Evolutionary conservation across 2,329 filamentous ascomycete genomes (phyloP).

Genomic region (Claviceps africana): DNA sequence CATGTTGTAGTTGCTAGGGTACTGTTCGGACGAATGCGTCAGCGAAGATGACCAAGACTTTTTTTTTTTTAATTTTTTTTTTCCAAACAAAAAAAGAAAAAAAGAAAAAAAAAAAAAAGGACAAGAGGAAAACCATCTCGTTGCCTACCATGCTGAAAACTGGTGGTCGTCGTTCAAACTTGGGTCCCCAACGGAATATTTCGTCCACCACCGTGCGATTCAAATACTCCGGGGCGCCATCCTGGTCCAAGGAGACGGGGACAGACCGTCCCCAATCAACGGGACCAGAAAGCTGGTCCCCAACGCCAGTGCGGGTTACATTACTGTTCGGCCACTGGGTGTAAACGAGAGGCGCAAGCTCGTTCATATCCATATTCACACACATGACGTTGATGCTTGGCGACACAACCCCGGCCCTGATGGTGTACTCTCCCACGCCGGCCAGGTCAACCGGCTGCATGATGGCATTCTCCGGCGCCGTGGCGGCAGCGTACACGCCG

Average conservation of each 20-base stretch:
- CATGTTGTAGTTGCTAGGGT: conserved; percentile 51
- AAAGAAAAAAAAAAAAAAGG: background rate
- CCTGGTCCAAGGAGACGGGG: conserved; percentile 15
- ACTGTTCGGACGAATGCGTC: conserved; percentile 17
- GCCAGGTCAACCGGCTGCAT: conserved; percentile 52
- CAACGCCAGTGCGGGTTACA: conserved; percentile 19
- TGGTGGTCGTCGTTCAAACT: conserved; percentile 36
- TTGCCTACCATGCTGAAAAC: conserved; percentile 32
- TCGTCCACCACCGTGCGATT: conserved; percentile 52
- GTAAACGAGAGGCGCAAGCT: conserved; percentile 53
- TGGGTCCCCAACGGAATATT: conserved; percentile 52
- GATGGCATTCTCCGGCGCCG: conserved; percentile 47
- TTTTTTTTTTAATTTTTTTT: background rate
- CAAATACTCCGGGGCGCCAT: conserved; percentile 22
- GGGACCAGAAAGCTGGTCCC: conserved; percentile 16
- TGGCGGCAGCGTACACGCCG: conserved; percentile 50
- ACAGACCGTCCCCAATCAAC: conserved; percentile 25
- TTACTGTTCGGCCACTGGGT: conserved; percentile 38
- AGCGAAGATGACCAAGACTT: background rate
- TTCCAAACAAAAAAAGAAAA: background rate
- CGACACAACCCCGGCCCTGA: conserved; percentile 55
- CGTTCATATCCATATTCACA: conserved; percentile 44
- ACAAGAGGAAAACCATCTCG: background rate
- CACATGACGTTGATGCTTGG: conserved; percentile 62
- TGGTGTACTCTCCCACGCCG: conserved; percentile 53